A percentile compares a stretch with the other conserved stretches of the same genome.
phyloP scores from a whole-genome alignment of 345 rosid genomes.

The Brassica carinata region DNA sequence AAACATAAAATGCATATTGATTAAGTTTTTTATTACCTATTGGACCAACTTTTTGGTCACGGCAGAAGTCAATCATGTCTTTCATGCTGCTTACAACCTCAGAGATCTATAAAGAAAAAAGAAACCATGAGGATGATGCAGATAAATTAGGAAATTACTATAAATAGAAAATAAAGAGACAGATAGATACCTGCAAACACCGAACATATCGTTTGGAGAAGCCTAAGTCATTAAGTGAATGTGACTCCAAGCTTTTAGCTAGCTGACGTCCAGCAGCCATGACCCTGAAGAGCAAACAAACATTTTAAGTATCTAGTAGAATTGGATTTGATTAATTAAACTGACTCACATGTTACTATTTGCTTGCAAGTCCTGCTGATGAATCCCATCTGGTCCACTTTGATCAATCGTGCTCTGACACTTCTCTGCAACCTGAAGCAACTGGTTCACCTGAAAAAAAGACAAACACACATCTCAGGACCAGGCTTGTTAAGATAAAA shows the following conservation, averaged over 20 bases:
- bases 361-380: slow-evolving; percentile 87
- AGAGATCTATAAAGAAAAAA: slow-evolving; percentile 24
- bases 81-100: slow-evolving; percentile 47
- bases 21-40: slow-evolving; percentile 23
- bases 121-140: slow-evolving; percentile 20
- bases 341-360: slow-evolving; percentile 84
- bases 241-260: slow-evolving; percentile 84
- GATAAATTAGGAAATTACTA: not conserved
- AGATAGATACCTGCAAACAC: slow-evolving; percentile 93
- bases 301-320: not conserved
- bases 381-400: slow-evolving; percentile 88
- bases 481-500: not conserved
- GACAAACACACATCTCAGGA: not conserved
- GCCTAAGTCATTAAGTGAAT: slow-evolving; percentile 87
- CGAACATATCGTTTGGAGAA: slow-evolving; percentile 96
- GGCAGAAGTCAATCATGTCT: slow-evolving; percentile 86
- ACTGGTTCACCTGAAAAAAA: slow-evolving; percentile 72
- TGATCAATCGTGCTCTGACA: slow-evolving; percentile 92
- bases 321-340: too few species aligned
- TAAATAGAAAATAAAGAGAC: not conserved
- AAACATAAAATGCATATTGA: not conserved
- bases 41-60: slow-evolving; percentile 45
- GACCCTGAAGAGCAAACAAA: slow-evolving; percentile 60
- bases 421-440: slow-evolving; percentile 92
- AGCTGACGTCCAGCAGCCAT: slow-evolving; percentile 89